Conservation (phyloP, 495 filamentous ascomycete genomes). For the Hyphodiscus hymeniophilus region DNA sequence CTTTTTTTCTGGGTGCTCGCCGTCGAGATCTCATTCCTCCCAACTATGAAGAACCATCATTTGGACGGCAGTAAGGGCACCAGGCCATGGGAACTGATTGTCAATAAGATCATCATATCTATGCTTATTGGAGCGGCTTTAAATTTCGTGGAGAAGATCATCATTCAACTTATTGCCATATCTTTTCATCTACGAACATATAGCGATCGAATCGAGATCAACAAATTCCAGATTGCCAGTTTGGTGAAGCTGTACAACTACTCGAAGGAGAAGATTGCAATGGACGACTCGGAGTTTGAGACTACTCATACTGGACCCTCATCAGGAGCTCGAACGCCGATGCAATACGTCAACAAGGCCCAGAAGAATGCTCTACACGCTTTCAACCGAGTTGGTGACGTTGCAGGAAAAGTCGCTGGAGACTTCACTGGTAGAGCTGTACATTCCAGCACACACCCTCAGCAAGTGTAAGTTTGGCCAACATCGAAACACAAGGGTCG, state of each 20-base stretch:
- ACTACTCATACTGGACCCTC: constrained; percentile 33
- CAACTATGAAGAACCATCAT: constrained; percentile 71
- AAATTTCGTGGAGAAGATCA: constrained; percentile 86
- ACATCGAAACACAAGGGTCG: not conserved
- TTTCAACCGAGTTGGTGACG: constrained; percentile 74
- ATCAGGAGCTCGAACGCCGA: constrained; percentile 61
- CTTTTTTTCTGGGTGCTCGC: constrained; percentile 92
- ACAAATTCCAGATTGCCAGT: constrained; percentile 80
- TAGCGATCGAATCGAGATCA: constrained; percentile 82
- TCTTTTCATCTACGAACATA: constrained; percentile 91
- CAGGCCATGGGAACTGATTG: constrained; percentile 60
- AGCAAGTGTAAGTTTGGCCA: constrained; percentile 50
- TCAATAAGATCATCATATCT: constrained; percentile 82
- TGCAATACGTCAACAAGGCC: constrained; percentile 55
- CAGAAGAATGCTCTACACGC: constrained; percentile 64
- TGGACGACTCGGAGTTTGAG: constrained; percentile 66
- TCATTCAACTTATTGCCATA: constrained; percentile 91
- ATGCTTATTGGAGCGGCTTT: constrained; percentile 71
- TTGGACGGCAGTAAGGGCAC: constrained; percentile 43
- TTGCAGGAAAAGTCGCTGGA: constrained; percentile 83
- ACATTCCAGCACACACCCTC: constrained; percentile 68
- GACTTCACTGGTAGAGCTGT: constrained; percentile 82
- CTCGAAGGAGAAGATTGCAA: constrained; percentile 64
- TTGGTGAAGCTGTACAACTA: constrained; percentile 75
- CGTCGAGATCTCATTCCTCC: constrained; percentile 62